Base-by-base conservation (phyloP, 2,329 filamentous ascomycete species). In the Cladosporium austrohemisphaericum region DNA sequence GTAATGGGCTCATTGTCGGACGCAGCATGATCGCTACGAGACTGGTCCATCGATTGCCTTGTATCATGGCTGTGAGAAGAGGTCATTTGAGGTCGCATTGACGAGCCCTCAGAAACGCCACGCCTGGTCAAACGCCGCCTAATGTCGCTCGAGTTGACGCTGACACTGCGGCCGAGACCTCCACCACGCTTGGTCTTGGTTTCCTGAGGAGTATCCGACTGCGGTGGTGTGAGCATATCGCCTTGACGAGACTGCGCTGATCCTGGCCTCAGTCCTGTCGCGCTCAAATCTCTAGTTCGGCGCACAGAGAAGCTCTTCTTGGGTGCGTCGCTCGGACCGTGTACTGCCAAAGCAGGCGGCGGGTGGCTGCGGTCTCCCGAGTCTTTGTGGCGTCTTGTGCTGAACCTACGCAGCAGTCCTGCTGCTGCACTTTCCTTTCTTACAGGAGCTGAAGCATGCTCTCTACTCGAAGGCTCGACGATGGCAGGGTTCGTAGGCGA, bases 271-370 rank as follows among this genome's bases (percentile, higher is more conserved):
- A 84, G 52, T 71, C 81, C 54, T 67, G 75, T 52, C 68, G 52
- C 47, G 32, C 56, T 60, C 14, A 54, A 36, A 50, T 80, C 78
- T 35, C 80, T 72, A 23, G 76, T 71, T 55, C 80, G 75, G 51
- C 81, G 82, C 56, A 96, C 87, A 64, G 89, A 95, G 66, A 96
- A 95, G 66, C 90, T 95, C 69, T 94, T 94, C 45, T 87, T 80
- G 2, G 88, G 82, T 0, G 81, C 77, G 14, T 92, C 88, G 49
- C 80, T 72, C 8, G 88, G 86, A 11, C 85, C 83, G 59, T 92
- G 88, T n/a, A 93, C 83, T 48, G 86, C 87, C 28, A 95, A 79
- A 35, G 86, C 84, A 33, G 88, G 87, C 40, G 85, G 83, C 29
- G 85, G 84, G 10, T 83, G 79, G 55, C 81, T 81, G 60, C 77